Conservation (phyloP, 208 protist species). For the Trypanosoma avium region DNA sequence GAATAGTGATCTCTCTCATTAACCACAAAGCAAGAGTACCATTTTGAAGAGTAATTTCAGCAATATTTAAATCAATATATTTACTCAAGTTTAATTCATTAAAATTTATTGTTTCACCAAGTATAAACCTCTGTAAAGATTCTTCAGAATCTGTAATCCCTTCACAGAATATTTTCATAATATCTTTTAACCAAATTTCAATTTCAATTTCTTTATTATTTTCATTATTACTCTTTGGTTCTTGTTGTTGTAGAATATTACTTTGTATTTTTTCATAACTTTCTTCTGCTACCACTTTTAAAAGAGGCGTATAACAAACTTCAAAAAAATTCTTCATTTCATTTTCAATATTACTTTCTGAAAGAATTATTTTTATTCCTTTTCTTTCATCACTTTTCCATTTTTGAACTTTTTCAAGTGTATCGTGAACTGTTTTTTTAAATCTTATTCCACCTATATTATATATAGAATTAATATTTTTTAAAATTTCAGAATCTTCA, state of each 20-base stretch:
- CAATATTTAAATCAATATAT: slow-evolving; percentile 2
- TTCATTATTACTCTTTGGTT: neutral
- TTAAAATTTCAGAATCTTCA: too few relatives aligned
- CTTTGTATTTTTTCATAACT: neutral
- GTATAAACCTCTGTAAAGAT: neutral
- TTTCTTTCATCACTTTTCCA: neutral
- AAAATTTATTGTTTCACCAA: too few relatives aligned
- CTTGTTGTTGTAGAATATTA: neutral
- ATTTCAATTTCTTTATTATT: neutral
- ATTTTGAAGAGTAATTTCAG: slow-evolving; percentile 1
- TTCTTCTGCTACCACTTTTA: neutral
- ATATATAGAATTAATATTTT: too few relatives aligned
- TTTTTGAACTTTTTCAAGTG: neutral
- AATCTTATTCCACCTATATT: too few relatives aligned
- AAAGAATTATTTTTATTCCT: neutral
- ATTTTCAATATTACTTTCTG: neutral
- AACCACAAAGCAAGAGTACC: slow-evolving; percentile 22
- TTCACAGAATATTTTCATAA: slow-evolving; percentile 6
- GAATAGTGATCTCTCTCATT: slow-evolving; percentile 17
- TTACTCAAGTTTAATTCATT: too few relatives aligned
- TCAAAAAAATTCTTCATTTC: slow-evolving; percentile 6
- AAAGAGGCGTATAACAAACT: slow-evolving; percentile 1
- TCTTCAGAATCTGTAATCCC: neutral
- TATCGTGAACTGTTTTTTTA: too few relatives aligned
- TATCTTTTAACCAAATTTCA: slow-evolving; percentile 1